Evolutionary conservation across 164 flowering plant species (phyloP).

Genomic region (Stephania yunnanensis): DNA sequence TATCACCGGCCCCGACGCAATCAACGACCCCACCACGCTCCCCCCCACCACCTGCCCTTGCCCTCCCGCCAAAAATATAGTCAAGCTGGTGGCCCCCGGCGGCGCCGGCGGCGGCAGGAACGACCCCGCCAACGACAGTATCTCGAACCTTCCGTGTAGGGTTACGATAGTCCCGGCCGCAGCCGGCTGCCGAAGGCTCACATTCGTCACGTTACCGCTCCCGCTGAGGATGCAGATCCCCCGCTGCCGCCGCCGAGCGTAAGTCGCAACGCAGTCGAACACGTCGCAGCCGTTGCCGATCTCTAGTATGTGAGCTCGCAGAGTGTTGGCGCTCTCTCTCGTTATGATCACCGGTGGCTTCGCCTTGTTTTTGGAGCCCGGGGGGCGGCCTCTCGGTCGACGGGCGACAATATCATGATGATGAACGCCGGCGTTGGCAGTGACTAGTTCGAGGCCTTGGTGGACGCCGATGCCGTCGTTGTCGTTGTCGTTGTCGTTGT

Average conservation of each 20-base stretch:
- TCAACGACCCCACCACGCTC: constrained; percentile 70
- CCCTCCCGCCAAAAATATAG: constrained; percentile 69
- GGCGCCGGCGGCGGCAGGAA: constrained; percentile 92
- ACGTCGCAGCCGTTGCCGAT: constrained; percentile 67
- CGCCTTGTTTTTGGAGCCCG: constrained; percentile 79
- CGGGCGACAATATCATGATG: constrained; percentile 36
- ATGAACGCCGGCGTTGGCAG: constrained; percentile 12
- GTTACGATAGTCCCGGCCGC: constrained; percentile 61
- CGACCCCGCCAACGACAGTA: constrained; percentile 73
- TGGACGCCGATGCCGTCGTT: constrained; percentile 18
- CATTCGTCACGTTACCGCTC: constrained; percentile 70
- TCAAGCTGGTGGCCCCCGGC: constrained; percentile 81
- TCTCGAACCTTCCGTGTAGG: constrained; percentile 78
- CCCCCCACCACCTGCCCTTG: constrained; percentile 92
- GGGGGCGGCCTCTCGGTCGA: constrained; percentile 70
- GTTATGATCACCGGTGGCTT: constrained; percentile 82
- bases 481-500: constrained; percentile 19
- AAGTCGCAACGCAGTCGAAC: constrained; percentile 56
- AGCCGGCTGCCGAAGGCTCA: constrained; percentile 59
- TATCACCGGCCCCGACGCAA: constrained; percentile 79
- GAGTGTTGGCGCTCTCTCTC: constrained; percentile 74
- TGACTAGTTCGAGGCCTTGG: constrained; percentile 38
- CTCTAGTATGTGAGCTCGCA: constrained; percentile 73
- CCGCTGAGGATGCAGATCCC: constrained; percentile 80
- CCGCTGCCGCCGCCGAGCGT: constrained; percentile 67